Base-by-base conservation (phyloP, 768 basidiomycete species). In the Suillus spraguei region DNA sequence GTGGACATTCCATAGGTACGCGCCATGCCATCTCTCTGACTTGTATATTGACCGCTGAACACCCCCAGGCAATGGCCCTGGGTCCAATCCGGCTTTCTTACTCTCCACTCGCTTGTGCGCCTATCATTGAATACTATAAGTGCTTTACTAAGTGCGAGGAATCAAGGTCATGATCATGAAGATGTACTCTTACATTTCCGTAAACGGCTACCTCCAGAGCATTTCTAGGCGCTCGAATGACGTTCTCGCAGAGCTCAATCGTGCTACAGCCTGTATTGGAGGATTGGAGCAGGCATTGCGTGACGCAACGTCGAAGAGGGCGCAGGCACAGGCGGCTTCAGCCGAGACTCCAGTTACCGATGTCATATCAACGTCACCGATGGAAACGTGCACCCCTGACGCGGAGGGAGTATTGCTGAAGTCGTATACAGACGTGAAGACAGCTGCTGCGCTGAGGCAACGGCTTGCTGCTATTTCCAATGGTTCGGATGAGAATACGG, bases 21-120 rank as follows among this genome's bases (percentile, higher is more conserved):
- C 60, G 13, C 67, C 54, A 36, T 16, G 16, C 11, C 11, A 41
- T 41, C 52, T 50, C 38, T 49, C 20, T 35, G 53, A 3, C 41
- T 10, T 11, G 17, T 58, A 13, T 64, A 47, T 59, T 54, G 44
- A 22, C 13, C 24, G n/a, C 39, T 47, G 22, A 56, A 39, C 49
- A 9, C 58, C 11, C 4, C 38, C 6, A 92, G 95, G 59, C 84
- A 95, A 69, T 98, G 96, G 96, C 95, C 94, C 41, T 98, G 96
- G 96, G 96, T 98, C 6, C 96, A 98, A 72, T 92, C 91, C 6
- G 95, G 94, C 7, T 96, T 91, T 75, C 79, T 95, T 56, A 96
- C 91, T 1, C 76, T 95, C 56, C 96, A 98, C 72, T 87, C 91
- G 10, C 80, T 99, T 24, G 92, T 89, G 65, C 61, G 85, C 64